phyloP scores from a whole-genome alignment of 257 asterid genomes.

The Anisodus acutangulus region DNA sequence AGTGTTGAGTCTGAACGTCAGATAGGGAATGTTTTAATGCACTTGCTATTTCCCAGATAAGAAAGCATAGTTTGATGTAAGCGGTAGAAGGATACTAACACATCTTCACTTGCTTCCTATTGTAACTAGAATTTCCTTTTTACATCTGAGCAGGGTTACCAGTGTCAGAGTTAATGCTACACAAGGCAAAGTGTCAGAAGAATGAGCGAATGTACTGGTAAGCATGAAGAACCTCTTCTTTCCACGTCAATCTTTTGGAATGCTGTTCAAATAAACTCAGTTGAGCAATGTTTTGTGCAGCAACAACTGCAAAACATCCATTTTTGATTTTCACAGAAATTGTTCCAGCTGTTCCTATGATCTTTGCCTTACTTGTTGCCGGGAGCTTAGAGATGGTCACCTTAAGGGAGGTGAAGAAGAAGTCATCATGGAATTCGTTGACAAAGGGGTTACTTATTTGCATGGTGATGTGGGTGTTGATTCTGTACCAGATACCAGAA shows the following conservation, averaged over 20 bases:
- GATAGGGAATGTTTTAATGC: not conserved
- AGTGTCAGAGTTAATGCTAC: slow-evolving; percentile 53
- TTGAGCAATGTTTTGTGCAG: slow-evolving; percentile 49
- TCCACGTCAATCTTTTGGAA: slow-evolving; percentile 1
- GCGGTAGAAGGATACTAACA: not conserved
- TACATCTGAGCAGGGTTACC: slow-evolving; percentile 56
- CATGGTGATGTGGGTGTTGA: slow-evolving; percentile 39
- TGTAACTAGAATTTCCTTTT: not conserved
- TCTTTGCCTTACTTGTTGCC: slow-evolving; percentile 83
- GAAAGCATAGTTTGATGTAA: not conserved
- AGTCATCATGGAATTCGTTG: slow-evolving; percentile 34
- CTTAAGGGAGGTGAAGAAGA: slow-evolving; percentile 51
- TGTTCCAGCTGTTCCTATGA: slow-evolving; percentile 75
- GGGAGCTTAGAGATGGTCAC: slow-evolving; percentile 72
- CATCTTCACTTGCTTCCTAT: slow-evolving; percentile 24
- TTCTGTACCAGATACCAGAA: not conserved
- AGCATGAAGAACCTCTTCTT: slow-evolving; percentile 28
- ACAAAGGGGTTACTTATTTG: slow-evolving; percentile 48
- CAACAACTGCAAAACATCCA: slow-evolving; percentile 78
- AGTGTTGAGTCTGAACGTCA: not conserved
- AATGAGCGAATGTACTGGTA: slow-evolving; percentile 79
- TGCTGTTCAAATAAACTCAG: not conserved
- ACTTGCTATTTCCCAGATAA: slow-evolving; percentile 17
- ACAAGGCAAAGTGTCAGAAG: slow-evolving; percentile 34
- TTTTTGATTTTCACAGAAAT: slow-evolving; percentile 75